These are phyloP conservation scores for Alisma plantagoaquatica DNA, from an alignment of 106 monocot species.

Conservation along the genomic window DNA sequence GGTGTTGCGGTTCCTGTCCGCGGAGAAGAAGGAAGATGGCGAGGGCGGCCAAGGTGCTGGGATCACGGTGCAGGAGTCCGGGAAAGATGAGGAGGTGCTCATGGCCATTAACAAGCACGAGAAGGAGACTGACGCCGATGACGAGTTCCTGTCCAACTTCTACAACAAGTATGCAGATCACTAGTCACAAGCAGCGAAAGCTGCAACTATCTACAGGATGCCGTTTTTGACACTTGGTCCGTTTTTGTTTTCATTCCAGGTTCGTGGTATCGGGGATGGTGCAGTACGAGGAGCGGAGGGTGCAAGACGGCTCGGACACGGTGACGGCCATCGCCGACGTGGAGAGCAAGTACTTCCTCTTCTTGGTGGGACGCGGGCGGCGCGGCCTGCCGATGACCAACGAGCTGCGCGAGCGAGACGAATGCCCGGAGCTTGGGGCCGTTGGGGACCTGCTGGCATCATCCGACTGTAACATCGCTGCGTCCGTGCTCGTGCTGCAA, in stretches of 20 bases:
- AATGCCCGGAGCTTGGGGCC: constrained; percentile 36
- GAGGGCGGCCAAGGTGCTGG: too few species aligned
- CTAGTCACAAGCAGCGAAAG: not conserved
- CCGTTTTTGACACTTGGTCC: not conserved
- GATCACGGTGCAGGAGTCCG: constrained; percentile 10
- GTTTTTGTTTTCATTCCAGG: not conserved
- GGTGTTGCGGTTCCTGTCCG: constrained; percentile 24
- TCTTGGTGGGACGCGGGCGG: constrained; percentile 34
- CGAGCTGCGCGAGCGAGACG: constrained; percentile 23
- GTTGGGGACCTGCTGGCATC: constrained; percentile 46
- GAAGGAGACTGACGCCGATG: constrained; percentile 9
- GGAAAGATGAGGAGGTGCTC: constrained; percentile 13
- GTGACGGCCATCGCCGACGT: constrained; percentile 17
- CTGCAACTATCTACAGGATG: too few species aligned
- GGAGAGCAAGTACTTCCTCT: constrained; percentile 44
- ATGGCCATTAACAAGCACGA: constrained; percentile 9
- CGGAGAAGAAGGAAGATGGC: constrained; percentile 2
- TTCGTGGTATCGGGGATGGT: constrained; percentile 25
- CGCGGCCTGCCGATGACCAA: constrained; percentile 7
- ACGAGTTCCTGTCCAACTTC: constrained; percentile 17
- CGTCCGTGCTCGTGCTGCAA: constrained; percentile 35
- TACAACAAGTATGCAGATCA: constrained; percentile 13
- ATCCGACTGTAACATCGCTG: constrained; percentile 13
- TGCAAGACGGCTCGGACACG: constrained; percentile 22
- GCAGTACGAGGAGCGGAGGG: constrained; percentile 24